Evolutionary conservation across 2,329 filamentous ascomycete genomes (phyloP).

Genomic region (Fusarium graminum): DNA sequence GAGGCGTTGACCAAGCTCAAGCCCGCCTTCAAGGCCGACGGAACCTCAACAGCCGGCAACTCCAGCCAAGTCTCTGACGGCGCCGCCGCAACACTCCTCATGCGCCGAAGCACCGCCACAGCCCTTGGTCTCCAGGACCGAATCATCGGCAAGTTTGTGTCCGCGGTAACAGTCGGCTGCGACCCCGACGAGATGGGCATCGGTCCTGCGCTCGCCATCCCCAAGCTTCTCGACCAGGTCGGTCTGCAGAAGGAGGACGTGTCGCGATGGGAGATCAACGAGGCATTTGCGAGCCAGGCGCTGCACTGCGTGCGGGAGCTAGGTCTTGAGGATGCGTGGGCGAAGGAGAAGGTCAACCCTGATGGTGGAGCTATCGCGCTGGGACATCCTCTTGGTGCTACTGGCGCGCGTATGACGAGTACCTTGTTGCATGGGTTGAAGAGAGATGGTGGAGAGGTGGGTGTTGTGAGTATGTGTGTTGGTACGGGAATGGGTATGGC

Average conservation of each 20-base stretch:
- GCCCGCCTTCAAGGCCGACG: slow-evolving; percentile 83
- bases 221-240: slow-evolving; percentile 78
- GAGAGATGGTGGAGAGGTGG: slow-evolving; percentile 79
- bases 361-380: slow-evolving; percentile 95
- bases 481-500: slow-evolving; percentile 65
- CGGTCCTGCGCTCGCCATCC: slow-evolving; percentile 87
- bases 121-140: slow-evolving; percentile 75
- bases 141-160: slow-evolving; percentile 88
- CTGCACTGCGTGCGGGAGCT: slow-evolving; percentile 79
- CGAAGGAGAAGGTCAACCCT: slow-evolving; percentile 82
- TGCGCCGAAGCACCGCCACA: slow-evolving; percentile 84
- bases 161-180: slow-evolving; percentile 80
- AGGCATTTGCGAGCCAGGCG: slow-evolving; percentile 77
- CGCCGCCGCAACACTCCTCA: slow-evolving; percentile 84
- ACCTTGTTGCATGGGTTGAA: slow-evolving; percentile 76
- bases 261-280: slow-evolving; percentile 92
- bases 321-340: slow-evolving; percentile 72
- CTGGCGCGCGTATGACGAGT: slow-evolving; percentile 83
- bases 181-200: slow-evolving; percentile 94
- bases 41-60: slow-evolving; percentile 88
- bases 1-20: slow-evolving; percentile 84
- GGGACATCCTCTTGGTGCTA: slow-evolving; percentile 91
- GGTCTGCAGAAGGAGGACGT: slow-evolving; percentile 78
- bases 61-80: slow-evolving; percentile 88
- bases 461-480: slow-evolving; percentile 92